phyloP scores from a whole-genome alignment of 306 rosid genomes.

The Ormosia emarginata region DNA sequence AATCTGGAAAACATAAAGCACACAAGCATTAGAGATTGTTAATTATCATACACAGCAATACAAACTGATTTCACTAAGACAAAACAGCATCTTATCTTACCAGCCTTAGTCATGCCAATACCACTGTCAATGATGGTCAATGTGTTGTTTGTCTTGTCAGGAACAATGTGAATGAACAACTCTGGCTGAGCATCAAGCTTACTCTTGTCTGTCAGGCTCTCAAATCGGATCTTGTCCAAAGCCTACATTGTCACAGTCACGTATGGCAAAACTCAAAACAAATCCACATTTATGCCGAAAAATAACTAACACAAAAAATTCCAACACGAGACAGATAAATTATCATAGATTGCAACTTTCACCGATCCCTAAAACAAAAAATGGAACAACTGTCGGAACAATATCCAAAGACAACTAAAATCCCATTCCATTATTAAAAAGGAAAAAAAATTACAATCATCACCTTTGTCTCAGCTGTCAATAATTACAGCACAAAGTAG shows the following conservation, averaged over 20 bases:
- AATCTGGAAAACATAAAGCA: conserved; percentile 42
- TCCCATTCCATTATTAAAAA: no score
- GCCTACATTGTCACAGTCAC: conserved; percentile 40
- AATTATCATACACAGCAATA: not conserved
- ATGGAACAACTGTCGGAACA: not conserved
- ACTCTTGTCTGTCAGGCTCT: conserved; percentile 91
- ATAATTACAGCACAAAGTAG: not conserved
- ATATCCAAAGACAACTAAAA: not conserved
- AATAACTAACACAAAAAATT: not conserved
- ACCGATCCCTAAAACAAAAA: not conserved
- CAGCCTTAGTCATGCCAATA: conserved; percentile 96
- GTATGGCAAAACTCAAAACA: not conserved
- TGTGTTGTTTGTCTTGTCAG: conserved; percentile 74
- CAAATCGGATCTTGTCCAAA: conserved; percentile 81
- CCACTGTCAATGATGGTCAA: conserved; percentile 89
- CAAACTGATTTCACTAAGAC: not conserved
- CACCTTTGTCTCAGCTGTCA: not conserved
- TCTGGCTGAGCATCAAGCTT: conserved; percentile 92
- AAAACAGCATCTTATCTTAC: conserved; percentile 28
- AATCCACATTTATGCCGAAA: not conserved
- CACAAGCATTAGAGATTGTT: not conserved
- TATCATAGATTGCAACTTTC: no score
- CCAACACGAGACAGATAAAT: not conserved
- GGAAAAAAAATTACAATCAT: no score
- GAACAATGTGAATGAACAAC: conserved; percentile 78